Base-by-base conservation (phyloP, 1,284 basidiomycete genomes). In the Kwoniella shivajii region DNA sequence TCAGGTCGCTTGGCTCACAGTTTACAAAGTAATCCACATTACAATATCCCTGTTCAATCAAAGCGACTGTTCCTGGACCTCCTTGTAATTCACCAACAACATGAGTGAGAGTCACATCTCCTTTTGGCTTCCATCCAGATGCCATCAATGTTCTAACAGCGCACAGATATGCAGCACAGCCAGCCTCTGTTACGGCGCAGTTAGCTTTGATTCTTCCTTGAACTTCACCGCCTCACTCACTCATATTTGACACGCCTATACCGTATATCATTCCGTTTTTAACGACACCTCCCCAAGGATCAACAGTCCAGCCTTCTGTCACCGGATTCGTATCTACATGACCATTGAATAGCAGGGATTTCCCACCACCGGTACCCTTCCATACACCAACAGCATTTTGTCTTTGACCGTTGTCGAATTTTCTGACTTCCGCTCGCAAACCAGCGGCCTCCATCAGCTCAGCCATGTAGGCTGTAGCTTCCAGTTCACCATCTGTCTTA, bases 191-290 rank as follows among this genome's bases (percentile, higher is more conserved):
- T 27, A 16, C 1, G 4, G 29, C 29, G 26, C 29, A 22, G n/a
- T n/a, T n/a, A n/a, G n/a, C n/a, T n/a, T n/a, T n/a, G n/a, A n/a
- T n/a, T n/a, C n/a, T n/a, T n/a, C n/a, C n/a, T n/a, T n/a, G n/a
- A n/a, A n/a, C n/a, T n/a, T n/a, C n/a, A n/a, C n/a, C n/a, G n/a
- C n/a, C n/a, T 45, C 11, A 57, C 56, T 36, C 36, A 60, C 51
- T 61, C 59, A 61, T 61, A 20, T 61, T 61, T 22, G 59, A 61
- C 22, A 61, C 59, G 6, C 59, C 59, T 22, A 61, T 61, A 24
- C 59, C 59, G 41, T 54, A 61, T 9, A 61, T 57, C 46, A 53
- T 54, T 26, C 49, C 59, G 29, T 57, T 56, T 16, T 37, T 42
- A 11, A 61, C 34, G 11, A 57, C 33, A 16, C 59, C 59, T 18